phyloP scores from a whole-genome alignment of 169 alveolate species.

The Plasmodium gaboni region DNA sequence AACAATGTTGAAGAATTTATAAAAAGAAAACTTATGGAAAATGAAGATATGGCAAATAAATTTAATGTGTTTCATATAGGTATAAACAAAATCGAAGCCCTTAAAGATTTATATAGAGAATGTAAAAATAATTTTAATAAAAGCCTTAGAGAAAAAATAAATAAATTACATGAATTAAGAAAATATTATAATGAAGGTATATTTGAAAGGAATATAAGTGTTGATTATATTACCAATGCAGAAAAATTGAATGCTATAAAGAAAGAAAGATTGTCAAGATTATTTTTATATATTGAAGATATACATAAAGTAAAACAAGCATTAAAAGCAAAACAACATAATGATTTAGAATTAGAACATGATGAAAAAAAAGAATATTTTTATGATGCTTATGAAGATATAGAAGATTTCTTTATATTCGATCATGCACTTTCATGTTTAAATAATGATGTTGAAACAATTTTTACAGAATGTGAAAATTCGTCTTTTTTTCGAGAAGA shows the following conservation, averaged over 20 bases:
- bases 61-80: constrained; percentile 67
- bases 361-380: constrained; percentile 58
- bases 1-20: constrained; percentile 12
- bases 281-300: constrained; percentile 73
- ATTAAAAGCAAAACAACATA: constrained; percentile 49
- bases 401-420: constrained; percentile 70
- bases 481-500: constrained; percentile 56
- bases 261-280: constrained; percentile 53
- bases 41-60: constrained; percentile 48
- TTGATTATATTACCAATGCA: constrained; percentile 33
- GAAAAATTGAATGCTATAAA: constrained; percentile 58
- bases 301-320: constrained; percentile 64
- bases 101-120: constrained; percentile 54
- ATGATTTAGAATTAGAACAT: constrained; percentile 20
- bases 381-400: constrained; percentile 75
- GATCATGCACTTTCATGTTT: constrained; percentile 38
- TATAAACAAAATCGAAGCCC: constrained; percentile 68
- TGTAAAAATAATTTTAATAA: constrained; percentile 42
- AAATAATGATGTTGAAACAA: constrained; percentile 54
- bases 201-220: constrained; percentile 42
- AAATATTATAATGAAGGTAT: constrained; percentile 41
- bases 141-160: constrained; percentile 61
- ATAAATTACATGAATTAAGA: constrained; percentile 36
- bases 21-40: constrained; percentile 22
- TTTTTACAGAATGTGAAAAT: constrained; percentile 65